Conservation (phyloP, 495 filamentous ascomycete species). For the Tuber indicum region DNA sequence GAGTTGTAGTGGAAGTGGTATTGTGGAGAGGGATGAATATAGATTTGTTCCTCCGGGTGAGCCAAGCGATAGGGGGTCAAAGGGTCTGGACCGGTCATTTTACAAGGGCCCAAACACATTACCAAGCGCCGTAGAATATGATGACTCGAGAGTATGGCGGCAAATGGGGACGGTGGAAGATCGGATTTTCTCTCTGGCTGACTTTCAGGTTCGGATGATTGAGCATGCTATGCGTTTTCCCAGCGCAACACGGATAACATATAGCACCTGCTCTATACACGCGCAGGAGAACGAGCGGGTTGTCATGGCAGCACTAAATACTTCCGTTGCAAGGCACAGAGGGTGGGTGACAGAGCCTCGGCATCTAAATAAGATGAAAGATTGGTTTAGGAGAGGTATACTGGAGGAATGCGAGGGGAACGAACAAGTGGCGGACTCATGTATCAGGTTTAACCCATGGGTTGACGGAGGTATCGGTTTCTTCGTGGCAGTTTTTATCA, state of each 20-base stretch:
- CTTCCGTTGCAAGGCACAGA: conserved; percentile 55
- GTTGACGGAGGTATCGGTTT: conserved; percentile 73
- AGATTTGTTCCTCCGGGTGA: conserved; percentile 51
- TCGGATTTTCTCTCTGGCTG: conserved; percentile 64
- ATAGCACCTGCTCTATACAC: conserved; percentile 88
- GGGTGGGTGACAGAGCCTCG: conserved; percentile 72
- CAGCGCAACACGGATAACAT: conserved; percentile 67
- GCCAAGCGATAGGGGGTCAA: conserved; percentile 20
- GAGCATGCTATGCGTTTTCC: conserved; percentile 80
- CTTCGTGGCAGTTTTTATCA: conserved; percentile 62
- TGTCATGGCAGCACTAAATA: conserved; percentile 60
- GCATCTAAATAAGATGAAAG: conserved; percentile 61
- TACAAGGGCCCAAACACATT: conserved; percentile 41
- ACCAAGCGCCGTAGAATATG: conserved; percentile 25
- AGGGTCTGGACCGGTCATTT: conserved; percentile 32
- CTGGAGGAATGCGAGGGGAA: conserved; percentile 46
- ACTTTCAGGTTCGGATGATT: conserved; percentile 69
- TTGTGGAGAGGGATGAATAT: conserved; percentile 72
- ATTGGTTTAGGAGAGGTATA: conserved; percentile 58
- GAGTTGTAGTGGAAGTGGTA: conserved; percentile 89
- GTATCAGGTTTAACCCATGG: conserved; percentile 72
- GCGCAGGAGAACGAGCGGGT: conserved; percentile 82
- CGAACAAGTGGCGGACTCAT: conserved; percentile 59
- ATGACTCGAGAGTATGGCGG: conserved; percentile 32
- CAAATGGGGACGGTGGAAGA: conserved; percentile 30